Evolutionary conservation across 2,329 filamentous ascomycete species (phyloP), one percentile per base, ranked within the genome.

Genomic region (Apiospora kogelbergensis): DNA sequence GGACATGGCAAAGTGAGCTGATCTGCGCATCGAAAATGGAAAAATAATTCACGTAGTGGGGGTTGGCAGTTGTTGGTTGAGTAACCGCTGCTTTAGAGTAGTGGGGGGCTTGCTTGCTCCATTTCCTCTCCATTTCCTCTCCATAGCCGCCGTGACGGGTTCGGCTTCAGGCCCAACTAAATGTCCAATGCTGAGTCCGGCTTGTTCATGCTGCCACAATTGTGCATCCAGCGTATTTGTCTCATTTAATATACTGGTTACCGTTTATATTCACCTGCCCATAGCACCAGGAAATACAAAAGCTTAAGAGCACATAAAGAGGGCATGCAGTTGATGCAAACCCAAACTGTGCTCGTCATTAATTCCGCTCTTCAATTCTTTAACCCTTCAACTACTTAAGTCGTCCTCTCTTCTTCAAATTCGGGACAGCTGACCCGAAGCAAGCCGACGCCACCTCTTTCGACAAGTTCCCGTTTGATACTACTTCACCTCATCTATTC

Each of bases 31-130:
- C 13, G 48, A 57, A 57, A 60, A 60, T 60, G 53, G 53, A 60
- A 60, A 37, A 33, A 33, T 57, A 60, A 60, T 60, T 60, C 53
- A 60, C 9, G 53, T 37, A 60, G 53, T 60, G 53, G 53, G 53
- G 53, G 53, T 57, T 57, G n/a, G n/a, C n/a, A n/a, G n/a, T n/a
- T n/a, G n/a, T n/a, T n/a, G 53, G 53, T 60, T 30, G 26, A 57
- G 48, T 26, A 30, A 33, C 48, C 26, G 48, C 15, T 42, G n/a
- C n/a, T n/a, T n/a, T n/a, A n/a, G n/a, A n/a, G n/a, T n/a, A n/a
- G n/a, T n/a, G n/a, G n/a, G n/a, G n/a, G n/a, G n/a, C n/a, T n/a
- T n/a, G n/a, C n/a, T n/a, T n/a, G n/a, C n/a, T n/a, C n/a, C n/a
- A n/a, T n/a, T n/a, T n/a, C n/a, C n/a, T n/a, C n/a, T n/a, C n/a